These are phyloP conservation scores for Leishmania amazonensis DNA, from an alignment of 208 protist genomes.

Conservation along the genomic window DNA sequence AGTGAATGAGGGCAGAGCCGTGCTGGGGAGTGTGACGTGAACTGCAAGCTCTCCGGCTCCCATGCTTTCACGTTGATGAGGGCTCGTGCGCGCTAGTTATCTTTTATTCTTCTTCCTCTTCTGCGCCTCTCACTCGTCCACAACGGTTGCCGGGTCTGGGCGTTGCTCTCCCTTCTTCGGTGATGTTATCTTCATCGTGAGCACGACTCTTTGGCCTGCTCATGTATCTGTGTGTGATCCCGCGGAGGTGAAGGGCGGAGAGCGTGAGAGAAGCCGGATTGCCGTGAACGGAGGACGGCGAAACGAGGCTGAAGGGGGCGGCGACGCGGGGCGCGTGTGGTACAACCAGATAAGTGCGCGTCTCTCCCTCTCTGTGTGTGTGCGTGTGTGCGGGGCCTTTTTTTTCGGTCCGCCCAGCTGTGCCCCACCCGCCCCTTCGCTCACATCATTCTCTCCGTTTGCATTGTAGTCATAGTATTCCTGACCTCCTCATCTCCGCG, in stretches of 20 bases:
- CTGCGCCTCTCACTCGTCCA: not conserved
- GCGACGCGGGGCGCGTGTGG: not conserved
- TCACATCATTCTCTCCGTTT: not conserved
- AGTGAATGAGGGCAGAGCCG: not conserved
- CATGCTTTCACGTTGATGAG: not conserved
- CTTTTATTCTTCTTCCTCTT: not conserved
- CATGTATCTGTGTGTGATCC: not conserved
- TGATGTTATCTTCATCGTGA: not conserved
- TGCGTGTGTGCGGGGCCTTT: not conserved
- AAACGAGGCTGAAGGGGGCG: not conserved
- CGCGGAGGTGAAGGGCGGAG: not conserved
- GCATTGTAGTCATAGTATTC: not conserved
- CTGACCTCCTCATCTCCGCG: not conserved
- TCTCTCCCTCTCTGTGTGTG: too few species aligned
- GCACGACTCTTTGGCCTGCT: not conserved
- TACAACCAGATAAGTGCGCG: not conserved
- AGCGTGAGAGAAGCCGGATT: not conserved
- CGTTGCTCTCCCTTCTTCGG: not conserved
- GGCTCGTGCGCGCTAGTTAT: not conserved
- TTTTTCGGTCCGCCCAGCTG: not conserved
- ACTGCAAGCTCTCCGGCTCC: not conserved
- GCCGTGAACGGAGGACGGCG: not conserved
- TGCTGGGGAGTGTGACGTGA: not conserved
- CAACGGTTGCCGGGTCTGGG: not conserved
- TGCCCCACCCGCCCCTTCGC: not conserved